Conservation (phyloP, 2,329 filamentous ascomycete species). For the Pezicula radicicola region DNA sequence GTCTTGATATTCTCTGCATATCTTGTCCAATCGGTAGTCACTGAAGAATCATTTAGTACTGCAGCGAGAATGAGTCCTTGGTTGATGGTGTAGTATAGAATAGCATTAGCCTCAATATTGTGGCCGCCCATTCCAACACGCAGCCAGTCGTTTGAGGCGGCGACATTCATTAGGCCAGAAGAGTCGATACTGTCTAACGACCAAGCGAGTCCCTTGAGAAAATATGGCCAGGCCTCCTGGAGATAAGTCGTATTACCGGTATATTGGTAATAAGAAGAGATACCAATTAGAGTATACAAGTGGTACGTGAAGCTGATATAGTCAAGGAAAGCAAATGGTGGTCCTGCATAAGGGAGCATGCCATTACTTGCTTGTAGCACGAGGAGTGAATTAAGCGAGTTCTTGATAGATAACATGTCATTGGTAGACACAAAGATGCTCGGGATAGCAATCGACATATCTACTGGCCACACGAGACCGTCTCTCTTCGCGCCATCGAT, state of each 20-base stretch:
- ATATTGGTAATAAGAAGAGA: constrained; percentile 53
- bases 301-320: constrained; percentile 46
- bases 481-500: constrained; percentile 55
- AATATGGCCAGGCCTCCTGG: not conserved
- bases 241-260: constrained; percentile 36
- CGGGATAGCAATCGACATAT: constrained; percentile 53
- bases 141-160: not conserved
- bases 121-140: not conserved
- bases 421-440: constrained; percentile 48
- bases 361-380: constrained; percentile 31
- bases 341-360: constrained; percentile 43
- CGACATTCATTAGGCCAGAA: not conserved
- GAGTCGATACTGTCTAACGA: not conserved
- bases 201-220: not conserved
- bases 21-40: too few species aligned
- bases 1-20: too few species aligned
- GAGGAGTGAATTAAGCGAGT: constrained; percentile 44
- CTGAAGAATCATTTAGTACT: too few species aligned
- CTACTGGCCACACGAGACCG: constrained; percentile 55
- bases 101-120: not conserved
- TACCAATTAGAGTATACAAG: constrained; percentile 52
- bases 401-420: constrained; percentile 45
- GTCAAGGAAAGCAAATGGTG: constrained; percentile 32
- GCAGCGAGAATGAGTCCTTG: too few species aligned
- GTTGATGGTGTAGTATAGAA: too few species aligned